phyloP scores from a whole-genome alignment of 2,329 filamentous ascomycete species.

The Fusarium phyllophilum region DNA sequence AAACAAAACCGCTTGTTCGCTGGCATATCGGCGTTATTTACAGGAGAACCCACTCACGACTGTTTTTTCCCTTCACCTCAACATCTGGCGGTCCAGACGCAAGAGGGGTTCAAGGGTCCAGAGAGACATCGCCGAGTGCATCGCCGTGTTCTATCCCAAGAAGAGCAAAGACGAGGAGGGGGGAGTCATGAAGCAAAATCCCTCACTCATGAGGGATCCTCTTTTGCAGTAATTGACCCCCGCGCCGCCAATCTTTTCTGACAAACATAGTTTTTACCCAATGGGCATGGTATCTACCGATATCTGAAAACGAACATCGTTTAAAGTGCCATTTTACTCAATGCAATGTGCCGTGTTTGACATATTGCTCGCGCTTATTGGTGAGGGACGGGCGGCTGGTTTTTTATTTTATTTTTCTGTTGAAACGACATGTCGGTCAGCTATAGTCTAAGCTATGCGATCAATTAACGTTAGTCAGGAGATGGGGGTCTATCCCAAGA shows the following conservation, averaged over 20 bases:
- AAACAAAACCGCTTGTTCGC: conserved; percentile 26
- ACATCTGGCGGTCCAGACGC: conserved; percentile 21
- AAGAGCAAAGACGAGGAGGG: conserved; percentile 28
- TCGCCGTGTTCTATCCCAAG: conserved; percentile 40
- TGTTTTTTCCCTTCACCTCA: conserved; percentile 14
- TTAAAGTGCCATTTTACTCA: conserved; percentile 32
- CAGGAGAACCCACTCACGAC: conserved; percentile 26
- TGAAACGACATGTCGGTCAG: conserved; percentile 36
- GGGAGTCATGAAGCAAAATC: conserved; percentile 34
- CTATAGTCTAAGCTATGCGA: conserved; percentile 2
- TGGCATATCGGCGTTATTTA: conserved; percentile 38
- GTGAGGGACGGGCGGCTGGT: conserved; percentile 34
- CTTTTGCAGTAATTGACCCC: conserved; percentile 19
- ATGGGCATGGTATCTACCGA: conserved; percentile 32
- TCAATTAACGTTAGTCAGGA: conserved; percentile 24
- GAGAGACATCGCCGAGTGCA: conserved; percentile 26
- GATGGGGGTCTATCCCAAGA: conserved; percentile 23
- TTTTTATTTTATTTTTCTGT: conserved; percentile 25
- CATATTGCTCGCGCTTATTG: conserved; percentile 23
- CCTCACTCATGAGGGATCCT: conserved; percentile 34
- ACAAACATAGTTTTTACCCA: conserved; percentile 31
- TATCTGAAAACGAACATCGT: conserved; percentile 30
- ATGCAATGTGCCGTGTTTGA: conserved; percentile 38
- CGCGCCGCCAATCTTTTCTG: conserved; percentile 22
- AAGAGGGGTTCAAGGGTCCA: conserved; percentile 37